Evolutionary conservation across 2,329 filamentous ascomycete species (phyloP).

Genomic region (Xylaria sp.): DNA sequence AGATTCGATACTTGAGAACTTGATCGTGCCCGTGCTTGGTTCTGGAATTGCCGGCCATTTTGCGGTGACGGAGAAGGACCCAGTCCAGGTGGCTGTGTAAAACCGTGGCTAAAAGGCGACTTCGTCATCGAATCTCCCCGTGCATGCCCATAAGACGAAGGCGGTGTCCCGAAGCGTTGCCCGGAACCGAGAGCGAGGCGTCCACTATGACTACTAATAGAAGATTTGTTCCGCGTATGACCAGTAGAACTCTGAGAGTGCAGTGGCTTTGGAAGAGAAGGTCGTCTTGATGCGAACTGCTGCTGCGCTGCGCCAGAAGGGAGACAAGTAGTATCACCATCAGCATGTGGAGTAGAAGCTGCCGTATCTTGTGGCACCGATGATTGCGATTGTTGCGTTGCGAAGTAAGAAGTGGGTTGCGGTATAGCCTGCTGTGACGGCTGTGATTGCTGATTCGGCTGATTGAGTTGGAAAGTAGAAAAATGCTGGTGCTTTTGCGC

Average conservation of each 20-base stretch:
- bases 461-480: not conserved
- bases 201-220: slow-evolving; percentile 43
- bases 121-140: slow-evolving; percentile 47
- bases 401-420: slow-evolving; percentile 24
- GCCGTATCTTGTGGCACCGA: slow-evolving; percentile 12
- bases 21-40: slow-evolving; percentile 50
- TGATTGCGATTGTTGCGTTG: slow-evolving; percentile 17
- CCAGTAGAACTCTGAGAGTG: slow-evolving; percentile 38
- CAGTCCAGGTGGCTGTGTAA: slow-evolving; percentile 49
- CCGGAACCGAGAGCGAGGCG: slow-evolving; percentile 49
- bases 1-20: slow-evolving; percentile 49
- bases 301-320: slow-evolving; percentile 22
- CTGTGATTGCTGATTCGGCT: slow-evolving; percentile 16
- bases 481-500: slow-evolving; percentile 22
- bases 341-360: slow-evolving; percentile 17
- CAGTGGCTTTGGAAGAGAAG: slow-evolving; percentile 39
- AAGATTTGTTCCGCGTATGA: slow-evolving; percentile 47
- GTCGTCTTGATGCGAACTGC: slow-evolving; percentile 37
- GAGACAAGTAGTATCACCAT: slow-evolving; percentile 8
- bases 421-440: slow-evolving; percentile 23
- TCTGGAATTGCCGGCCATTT: slow-evolving; percentile 51
- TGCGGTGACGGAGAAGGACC: slow-evolving; percentile 50
- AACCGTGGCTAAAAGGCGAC: slow-evolving; percentile 52
- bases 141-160: slow-evolving; percentile 50
- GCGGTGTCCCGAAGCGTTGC: slow-evolving; percentile 49